Conservation (phyloP, 2,329 filamentous ascomycete species). For the Sclerotinia glacialis region DNA sequence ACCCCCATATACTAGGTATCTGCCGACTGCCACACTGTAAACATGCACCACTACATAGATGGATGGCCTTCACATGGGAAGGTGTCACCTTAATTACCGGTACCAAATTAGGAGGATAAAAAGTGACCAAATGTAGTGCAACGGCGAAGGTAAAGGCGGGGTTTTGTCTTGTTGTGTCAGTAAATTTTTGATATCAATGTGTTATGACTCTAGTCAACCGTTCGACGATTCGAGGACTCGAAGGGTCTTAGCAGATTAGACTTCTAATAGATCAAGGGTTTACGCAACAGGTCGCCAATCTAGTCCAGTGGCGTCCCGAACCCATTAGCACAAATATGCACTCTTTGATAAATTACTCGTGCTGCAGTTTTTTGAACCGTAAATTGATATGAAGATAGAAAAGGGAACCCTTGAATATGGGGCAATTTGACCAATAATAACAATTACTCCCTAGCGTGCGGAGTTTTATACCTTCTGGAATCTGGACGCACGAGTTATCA, state of each 20-base stretch:
- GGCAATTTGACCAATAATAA: too few species aligned
- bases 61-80: background rate
- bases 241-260: background rate
- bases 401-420: too few species aligned
- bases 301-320: too few species aligned
- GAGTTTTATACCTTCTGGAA: too few species aligned
- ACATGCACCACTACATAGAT: too few species aligned
- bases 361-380: too few species aligned
- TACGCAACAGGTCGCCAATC: background rate
- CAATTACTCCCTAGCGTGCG: too few species aligned
- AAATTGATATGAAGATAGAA: too few species aligned
- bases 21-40: background rate
- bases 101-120: background rate
- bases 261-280: background rate
- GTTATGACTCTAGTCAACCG: background rate
- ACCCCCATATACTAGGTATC: background rate
- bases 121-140: background rate
- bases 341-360: too few species aligned
- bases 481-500: too few species aligned
- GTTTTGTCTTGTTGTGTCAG: background rate
- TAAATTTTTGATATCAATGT: background rate
- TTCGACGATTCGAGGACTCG: background rate
- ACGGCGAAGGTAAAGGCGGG: background rate
- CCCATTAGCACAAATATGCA: too few species aligned
- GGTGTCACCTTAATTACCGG: background rate